Base-by-base conservation (phyloP, 495 filamentous ascomycete species). In the Tuber borchii region DNA sequence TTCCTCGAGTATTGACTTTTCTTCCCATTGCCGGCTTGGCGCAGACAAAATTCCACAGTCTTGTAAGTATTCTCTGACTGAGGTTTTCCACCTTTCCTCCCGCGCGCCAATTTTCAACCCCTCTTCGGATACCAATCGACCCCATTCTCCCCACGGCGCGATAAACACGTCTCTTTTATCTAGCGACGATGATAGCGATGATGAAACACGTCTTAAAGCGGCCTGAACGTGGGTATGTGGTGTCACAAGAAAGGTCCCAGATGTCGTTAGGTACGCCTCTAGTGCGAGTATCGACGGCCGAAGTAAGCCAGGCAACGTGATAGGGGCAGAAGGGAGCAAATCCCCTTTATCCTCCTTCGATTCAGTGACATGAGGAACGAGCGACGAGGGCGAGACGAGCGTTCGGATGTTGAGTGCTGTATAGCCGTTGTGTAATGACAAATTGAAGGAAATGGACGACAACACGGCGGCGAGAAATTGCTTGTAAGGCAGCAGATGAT, bases 141-240 rank as follows among this genome's bases (percentile, higher is more conserved):
- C 81, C 81, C 81, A 81, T 70, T 82, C 81, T 7, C 81, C 81
- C 81, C 81, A 83, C 17, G 81, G 81, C 45, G 81, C 81, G 72
- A 83, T 81, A 69, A 81, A 83, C n/a, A 83, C 81, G 20, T 83
- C 81, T 73, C 81, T 76, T 16, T 74, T 71, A 22, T 71, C 74
- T 19, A 77, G n/a, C 4, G 40, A 70, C 4, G 39, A 56, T 2
- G 56, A 72, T 16, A 48, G 40, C 17, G 74, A 71, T 17, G 51
- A 44, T n/a, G 56, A 61, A 37, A 82, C 51, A 45, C 81, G 74
- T 39, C 80, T 72, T 44, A 82, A 79, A 17, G 81, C 81, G 9
- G 70, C 61, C 45, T 83, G 78, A 9, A 78, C 71, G 51, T 78
- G 74, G 14, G 81, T 81, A 48, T 78, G 76, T 9, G 81, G 81